Evolutionary conservation across 371 early-diverging fungal species (phyloP), one percentile per base, ranked within the genome.

Genomic region (Actinomucor elegans): DNA sequence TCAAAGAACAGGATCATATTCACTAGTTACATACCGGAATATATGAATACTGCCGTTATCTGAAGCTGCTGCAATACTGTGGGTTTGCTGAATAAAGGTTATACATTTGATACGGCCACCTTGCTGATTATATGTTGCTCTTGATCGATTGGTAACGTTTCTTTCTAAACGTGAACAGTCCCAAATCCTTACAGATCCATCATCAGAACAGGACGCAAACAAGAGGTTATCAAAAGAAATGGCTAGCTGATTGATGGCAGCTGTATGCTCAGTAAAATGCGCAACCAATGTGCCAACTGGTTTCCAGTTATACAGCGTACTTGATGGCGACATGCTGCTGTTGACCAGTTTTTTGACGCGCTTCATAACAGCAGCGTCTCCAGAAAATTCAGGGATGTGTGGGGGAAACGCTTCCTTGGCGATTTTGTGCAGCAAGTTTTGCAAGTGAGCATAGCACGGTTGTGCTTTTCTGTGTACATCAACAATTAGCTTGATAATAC

Each of bases 111-210:
- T 83, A 15, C 83, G 80, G 9, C 93, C 93, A 6, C 90, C 90
- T 66, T 88, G 85, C 17, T 77, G 74, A 29, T 78, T 73, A 58
- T 92, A 89, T 1, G 87, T 88, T n/a, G 87, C 78, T 17, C 90
- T 74, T 0, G 95, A 83, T 28, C 88, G 80, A 56, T 89, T 91
- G 7, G 91, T 86, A 0, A 92, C 92, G 52, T 91, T 92, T 43
- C 85, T 83, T 48, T 93, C 92, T 17, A 95, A 67, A 14, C 93
- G 77, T 3, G 73, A 72, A 32, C 85, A 87, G 63, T 96, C 97
- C 90, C 94, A 96, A 27, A 95, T 80, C 59, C 89, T 90, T 24
- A 95, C 83, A 0, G 91, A 83, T 8, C 92, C 93, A 64, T 95
- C 95, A 41, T 90, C 89, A 2, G 92, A 88, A 47, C 90, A 86